Percentiles rank a stretch among this genome's conserved stretches.
These are phyloP conservation scores for Cichorium intybus DNA, from an alignment of 140 eudicot species.

Conservation along the genomic window DNA sequence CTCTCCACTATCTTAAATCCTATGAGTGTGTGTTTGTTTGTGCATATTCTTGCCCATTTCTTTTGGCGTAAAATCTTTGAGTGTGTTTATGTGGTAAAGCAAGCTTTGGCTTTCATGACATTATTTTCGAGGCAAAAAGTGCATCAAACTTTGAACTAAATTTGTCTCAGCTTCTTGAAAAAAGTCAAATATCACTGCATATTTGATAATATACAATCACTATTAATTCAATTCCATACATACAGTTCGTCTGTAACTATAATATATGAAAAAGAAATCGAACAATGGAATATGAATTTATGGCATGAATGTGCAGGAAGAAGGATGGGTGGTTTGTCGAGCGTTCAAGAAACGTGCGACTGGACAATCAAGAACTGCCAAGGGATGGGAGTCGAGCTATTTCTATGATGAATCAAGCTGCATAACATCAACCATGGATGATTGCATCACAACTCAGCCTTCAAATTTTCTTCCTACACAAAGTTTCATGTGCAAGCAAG, in stretches of 20 bases:
- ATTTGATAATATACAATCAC: background rate
- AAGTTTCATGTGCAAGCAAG: constrained; percentile 70
- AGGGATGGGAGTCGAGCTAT: constrained; percentile 55
- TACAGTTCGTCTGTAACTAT: background rate
- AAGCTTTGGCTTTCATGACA: constrained; percentile 34
- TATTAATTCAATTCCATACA: background rate
- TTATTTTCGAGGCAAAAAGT: constrained; percentile 1
- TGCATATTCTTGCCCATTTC: constrained; percentile 21
- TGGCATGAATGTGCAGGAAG: constrained; percentile 51
- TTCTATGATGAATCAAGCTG: constrained; percentile 49
- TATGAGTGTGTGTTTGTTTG: constrained; percentile 31
- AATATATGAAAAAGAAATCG: background rate
- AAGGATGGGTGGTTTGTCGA: constrained; percentile 97
- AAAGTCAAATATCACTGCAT: background rate
- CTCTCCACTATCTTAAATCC: constrained; percentile 33
- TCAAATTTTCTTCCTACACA: constrained; percentile 30
- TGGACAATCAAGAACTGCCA: constrained; percentile 48
- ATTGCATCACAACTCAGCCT: constrained; percentile 40
- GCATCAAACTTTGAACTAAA: background rate
- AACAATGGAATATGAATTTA: background rate
- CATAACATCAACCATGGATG: constrained; percentile 40
- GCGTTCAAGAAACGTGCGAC: constrained; percentile 78
- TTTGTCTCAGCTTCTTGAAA: background rate
- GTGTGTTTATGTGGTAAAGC: constrained; percentile 30
- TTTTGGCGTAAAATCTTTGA: constrained; percentile 26